Percentiles rank a stretch among this genome's conserved stretches.
Evolutionary conservation across 2,329 filamentous ascomycete species (phyloP).

Genomic region (Dothideomycetes sp.): DNA sequence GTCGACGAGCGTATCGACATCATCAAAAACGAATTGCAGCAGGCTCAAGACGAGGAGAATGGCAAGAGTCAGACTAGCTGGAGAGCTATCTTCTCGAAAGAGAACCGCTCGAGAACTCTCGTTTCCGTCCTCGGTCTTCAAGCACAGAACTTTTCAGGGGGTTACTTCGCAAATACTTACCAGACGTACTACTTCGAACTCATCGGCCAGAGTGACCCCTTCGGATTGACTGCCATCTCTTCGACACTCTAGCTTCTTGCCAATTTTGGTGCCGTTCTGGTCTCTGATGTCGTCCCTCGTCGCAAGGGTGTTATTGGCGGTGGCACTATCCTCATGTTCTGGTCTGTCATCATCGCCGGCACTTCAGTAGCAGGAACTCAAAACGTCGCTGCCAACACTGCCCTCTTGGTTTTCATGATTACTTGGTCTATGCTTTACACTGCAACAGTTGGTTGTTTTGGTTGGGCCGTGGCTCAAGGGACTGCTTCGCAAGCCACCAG

Average conservation of each 20-base stretch:
- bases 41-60: conserved; percentile 17
- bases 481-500: conserved; percentile 19
- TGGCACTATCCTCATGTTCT: conserved; percentile 19
- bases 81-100: conserved; percentile 21
- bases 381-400: conserved; percentile 19
- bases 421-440: conserved; percentile 23
- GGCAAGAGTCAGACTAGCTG: conserved; percentile 22
- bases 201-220: conserved; percentile 19
- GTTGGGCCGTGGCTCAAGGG: conserved; percentile 22
- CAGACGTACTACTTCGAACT: conserved; percentile 21
- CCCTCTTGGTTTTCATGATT: conserved; percentile 22
- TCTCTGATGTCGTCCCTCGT: conserved; percentile 19
- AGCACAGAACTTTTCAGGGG: conserved; percentile 20
- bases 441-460: conserved; percentile 21
- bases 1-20: conserved; percentile 17
- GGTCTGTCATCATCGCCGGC: conserved; percentile 20
- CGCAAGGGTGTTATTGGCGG: conserved; percentile 20
- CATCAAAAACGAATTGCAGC: conserved; percentile 19
- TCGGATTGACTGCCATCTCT: conserved; percentile 19
- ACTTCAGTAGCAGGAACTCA: conserved; percentile 18
- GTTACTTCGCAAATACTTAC: conserved; percentile 19
- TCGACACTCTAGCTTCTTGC: conserved; percentile 19
- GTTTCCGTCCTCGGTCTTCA: conserved; percentile 21
- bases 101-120: conserved; percentile 20
- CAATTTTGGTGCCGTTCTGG: conserved; percentile 19